These are phyloP conservation scores for Verticillium nubilum DNA, from an alignment of 2,329 filamentous ascomycete species.

Conservation along the genomic window DNA sequence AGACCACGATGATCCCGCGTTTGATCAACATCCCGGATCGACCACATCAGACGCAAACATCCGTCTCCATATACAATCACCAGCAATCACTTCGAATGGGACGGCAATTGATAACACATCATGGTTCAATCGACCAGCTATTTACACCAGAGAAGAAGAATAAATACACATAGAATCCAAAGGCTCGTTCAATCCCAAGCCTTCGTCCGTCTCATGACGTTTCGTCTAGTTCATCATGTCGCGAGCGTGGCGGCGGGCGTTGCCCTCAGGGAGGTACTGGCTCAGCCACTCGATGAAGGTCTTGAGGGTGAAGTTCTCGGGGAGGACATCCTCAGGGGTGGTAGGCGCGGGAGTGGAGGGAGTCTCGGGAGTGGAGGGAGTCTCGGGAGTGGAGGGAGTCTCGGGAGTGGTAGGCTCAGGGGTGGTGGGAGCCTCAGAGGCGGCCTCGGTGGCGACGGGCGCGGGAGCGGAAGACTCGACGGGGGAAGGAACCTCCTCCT, in stretches of 20 bases:
- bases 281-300: constrained; percentile 7
- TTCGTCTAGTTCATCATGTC: neutral
- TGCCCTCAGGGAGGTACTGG: neutral
- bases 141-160: neutral
- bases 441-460: neutral
- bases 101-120: neutral
- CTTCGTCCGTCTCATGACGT: neutral
- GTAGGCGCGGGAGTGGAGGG: neutral
- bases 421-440: neutral
- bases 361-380: neutral
- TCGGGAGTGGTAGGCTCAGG: neutral
- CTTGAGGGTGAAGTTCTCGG: constrained; percentile 7
- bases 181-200: neutral
- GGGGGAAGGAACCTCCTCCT: neutral
- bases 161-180: neutral
- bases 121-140: neutral
- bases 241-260: neutral
- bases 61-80: neutral
- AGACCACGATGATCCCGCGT: neutral
- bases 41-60: neutral
- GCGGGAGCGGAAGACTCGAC: neutral
- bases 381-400: neutral
- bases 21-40: neutral
- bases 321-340: neutral
- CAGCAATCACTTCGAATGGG: too few species aligned